phyloP scores from a whole-genome alignment of 2,329 filamentous ascomycete genomes.

The Alternaria arbusti region DNA sequence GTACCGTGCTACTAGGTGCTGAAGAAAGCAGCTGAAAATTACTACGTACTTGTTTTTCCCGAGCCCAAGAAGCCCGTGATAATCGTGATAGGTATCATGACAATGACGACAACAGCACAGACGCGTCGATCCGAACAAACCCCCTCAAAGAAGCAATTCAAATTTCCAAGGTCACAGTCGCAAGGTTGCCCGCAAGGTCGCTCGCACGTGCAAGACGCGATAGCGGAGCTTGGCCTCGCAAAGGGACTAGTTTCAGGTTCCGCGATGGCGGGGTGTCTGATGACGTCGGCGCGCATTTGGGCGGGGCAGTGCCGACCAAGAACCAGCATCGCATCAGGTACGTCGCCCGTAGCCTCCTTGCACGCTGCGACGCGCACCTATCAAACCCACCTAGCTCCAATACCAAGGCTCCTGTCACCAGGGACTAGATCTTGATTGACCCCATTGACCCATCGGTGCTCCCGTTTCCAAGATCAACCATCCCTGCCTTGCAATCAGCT shows the following conservation, averaged over 20 bases:
- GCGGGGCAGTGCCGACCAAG: constrained; percentile 6
- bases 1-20: not conserved
- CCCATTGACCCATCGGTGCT: not conserved
- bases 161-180: not conserved
- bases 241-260: constrained; percentile 4
- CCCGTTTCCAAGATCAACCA: not conserved
- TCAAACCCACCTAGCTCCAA: not conserved
- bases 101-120: not conserved
- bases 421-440: constrained; percentile 11
- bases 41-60: constrained; percentile 76
- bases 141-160: not conserved
- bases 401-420: constrained; percentile 5
- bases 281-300: constrained; percentile 16
- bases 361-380: not conserved
- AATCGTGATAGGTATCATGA: constrained; percentile 83
- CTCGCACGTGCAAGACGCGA: constrained; percentile 6
- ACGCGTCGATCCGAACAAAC: not conserved
- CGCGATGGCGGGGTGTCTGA: constrained; percentile 1
- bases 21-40: not conserved
- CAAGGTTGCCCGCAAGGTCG: not conserved
- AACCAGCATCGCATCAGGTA: constrained; percentile 12
- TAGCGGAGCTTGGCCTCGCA: not conserved
- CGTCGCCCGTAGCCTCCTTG: constrained; percentile 8
- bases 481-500: not conserved
- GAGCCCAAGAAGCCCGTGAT: constrained; percentile 95